Percentiles rank a stretch among this genome's conserved stretches.
Evolutionary conservation across 768 basidiomycete genomes (phyloP).

Genomic region (Phanerochaete sordida): DNA sequence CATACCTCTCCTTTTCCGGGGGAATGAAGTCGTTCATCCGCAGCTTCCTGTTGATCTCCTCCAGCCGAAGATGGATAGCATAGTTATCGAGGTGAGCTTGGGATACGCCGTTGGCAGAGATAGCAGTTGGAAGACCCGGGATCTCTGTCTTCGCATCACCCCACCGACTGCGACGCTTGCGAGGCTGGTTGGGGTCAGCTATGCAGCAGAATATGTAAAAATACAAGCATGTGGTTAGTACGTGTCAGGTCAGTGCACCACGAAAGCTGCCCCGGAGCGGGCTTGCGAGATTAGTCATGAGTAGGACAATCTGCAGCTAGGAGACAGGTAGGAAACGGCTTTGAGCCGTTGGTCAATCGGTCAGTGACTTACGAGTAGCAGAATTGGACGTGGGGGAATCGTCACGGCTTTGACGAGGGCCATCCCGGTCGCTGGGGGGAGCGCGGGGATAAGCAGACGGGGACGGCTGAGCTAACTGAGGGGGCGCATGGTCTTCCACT

Average conservation of each 20-base stretch:
- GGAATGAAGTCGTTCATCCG: slow-evolving; percentile 93
- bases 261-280: slow-evolving; percentile 11
- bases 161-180: slow-evolving; percentile 97
- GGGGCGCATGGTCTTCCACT: slow-evolving; percentile 74
- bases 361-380: slow-evolving; percentile 66
- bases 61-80: slow-evolving; percentile 91
- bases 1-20: slow-evolving; percentile 89
- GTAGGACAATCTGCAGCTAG: slow-evolving; percentile 16
- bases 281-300: slow-evolving; percentile 17
- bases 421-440: slow-evolving; percentile 45
- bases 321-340: slow-evolving; percentile 5
- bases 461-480: slow-evolving; percentile 84
- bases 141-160: slow-evolving; percentile 91
- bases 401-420: slow-evolving; percentile 60
- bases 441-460: slow-evolving; percentile 81
- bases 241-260: slow-evolving; percentile 34
- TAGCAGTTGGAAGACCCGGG: slow-evolving; percentile 91
- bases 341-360: slow-evolving; percentile 3
- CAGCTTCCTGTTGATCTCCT: slow-evolving; percentile 96
- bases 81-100: slow-evolving; percentile 97
- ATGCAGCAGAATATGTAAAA: slow-evolving; percentile 33
- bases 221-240: slow-evolving; percentile 55
- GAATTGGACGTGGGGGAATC: slow-evolving; percentile 51
- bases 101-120: slow-evolving; percentile 89
- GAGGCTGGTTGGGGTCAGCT: slow-evolving; percentile 84